These are phyloP conservation scores for Marchantia polymorpha DNA, from an alignment of 225 moss, liverwort and hornwort species.

Conservation along the genomic window DNA sequence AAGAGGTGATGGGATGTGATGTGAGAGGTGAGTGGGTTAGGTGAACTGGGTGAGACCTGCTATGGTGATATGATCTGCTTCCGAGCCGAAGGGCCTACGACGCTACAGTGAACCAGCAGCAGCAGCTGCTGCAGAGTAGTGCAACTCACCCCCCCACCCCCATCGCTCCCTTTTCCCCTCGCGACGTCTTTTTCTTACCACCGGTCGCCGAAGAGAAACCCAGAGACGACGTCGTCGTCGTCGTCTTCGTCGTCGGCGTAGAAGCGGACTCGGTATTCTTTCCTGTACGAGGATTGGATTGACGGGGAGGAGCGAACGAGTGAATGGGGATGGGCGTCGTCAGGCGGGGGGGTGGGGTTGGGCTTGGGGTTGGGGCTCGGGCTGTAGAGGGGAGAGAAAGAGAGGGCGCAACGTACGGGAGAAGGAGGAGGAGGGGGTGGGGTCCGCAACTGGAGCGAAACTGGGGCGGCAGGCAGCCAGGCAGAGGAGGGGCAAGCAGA, in stretches of 20 bases:
- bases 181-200: not conserved
- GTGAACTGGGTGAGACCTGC: not conserved
- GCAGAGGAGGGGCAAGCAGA: not conserved
- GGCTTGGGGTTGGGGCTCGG: not conserved
- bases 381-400: not conserved
- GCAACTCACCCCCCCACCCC: not conserved
- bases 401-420: constrained; percentile 5
- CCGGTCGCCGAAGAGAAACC: not conserved
- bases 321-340: not conserved
- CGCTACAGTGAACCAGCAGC: not conserved
- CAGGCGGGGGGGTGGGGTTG: not conserved
- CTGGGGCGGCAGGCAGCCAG: constrained; percentile 1
- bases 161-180: not conserved
- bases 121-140: no score
- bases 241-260: no score
- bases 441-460: constrained; percentile 4
- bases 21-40: constrained; percentile 8
- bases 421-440: not conserved
- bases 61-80: no score
- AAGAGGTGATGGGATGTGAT: constrained; percentile 2
- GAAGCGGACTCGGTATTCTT: no score
- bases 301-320: not conserved
- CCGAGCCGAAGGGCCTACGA: not conserved
- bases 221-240: not conserved
- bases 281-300: no score